Conservation (phyloP, 768 basidiomycete species). For the Boletus subparvulus region DNA sequence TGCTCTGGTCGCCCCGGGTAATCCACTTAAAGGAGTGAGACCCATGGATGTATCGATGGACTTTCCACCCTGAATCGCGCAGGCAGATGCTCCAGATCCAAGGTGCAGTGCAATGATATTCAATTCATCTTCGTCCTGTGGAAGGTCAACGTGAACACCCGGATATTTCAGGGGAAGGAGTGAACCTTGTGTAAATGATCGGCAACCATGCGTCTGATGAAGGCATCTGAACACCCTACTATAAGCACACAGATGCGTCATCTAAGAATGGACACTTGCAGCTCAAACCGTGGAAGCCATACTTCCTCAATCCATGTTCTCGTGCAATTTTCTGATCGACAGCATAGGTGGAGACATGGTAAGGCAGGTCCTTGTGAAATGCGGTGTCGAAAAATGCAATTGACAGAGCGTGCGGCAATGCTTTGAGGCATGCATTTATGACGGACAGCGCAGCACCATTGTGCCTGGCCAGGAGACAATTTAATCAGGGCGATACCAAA, state of each 20-base stretch:
- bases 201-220: constrained; percentile 66
- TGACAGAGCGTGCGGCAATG: constrained; percentile 65
- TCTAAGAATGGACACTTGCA: constrained; percentile 38
- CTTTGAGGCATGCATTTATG: constrained; percentile 57
- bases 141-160: not conserved
- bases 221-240: constrained; percentile 46
- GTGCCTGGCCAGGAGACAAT: constrained; percentile 40
- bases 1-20: constrained; percentile 86
- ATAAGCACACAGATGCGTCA: not conserved
- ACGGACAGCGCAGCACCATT: constrained; percentile 62
- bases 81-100: constrained; percentile 87
- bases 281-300: constrained; percentile 89
- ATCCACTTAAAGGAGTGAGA: constrained; percentile 81
- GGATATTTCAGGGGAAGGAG: not conserved
- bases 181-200: constrained; percentile 54
- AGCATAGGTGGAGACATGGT: constrained; percentile 76
- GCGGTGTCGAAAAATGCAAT: constrained; percentile 89
- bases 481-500: not conserved
- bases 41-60: constrained; percentile 92
- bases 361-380: constrained; percentile 76
- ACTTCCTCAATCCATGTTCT: constrained; percentile 74
- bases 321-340: constrained; percentile 63
- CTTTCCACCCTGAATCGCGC: constrained; percentile 68
- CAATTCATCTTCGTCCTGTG: constrained; percentile 45
- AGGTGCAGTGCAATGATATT: constrained; percentile 85